Conservation (phyloP, 2,329 filamentous ascomycete genomes). For the Domatiomyces catenatus region DNA sequence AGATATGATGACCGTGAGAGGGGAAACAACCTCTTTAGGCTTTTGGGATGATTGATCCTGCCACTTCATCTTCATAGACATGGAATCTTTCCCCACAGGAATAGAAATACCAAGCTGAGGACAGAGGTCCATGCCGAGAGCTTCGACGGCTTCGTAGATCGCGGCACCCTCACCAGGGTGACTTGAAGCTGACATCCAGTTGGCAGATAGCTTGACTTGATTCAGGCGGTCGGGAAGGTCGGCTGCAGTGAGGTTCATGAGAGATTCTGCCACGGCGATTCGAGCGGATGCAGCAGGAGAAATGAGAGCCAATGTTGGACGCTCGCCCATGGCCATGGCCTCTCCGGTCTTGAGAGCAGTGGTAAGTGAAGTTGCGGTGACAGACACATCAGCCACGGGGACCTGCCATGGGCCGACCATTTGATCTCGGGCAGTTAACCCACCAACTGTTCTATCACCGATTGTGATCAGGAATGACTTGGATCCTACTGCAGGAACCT, state of each 20-base stretch:
- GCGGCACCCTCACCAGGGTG: constrained; percentile 85
- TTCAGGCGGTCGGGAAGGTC: constrained; percentile 56
- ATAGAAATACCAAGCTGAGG: constrained; percentile 82
- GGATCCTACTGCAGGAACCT: constrained; percentile 79
- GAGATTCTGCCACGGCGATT: constrained; percentile 88
- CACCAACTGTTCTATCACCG: constrained; percentile 80
- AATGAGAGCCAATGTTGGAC: constrained; percentile 75
- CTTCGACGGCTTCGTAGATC: constrained; percentile 83
- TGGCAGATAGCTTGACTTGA: constrained; percentile 77
- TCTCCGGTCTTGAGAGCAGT: constrained; percentile 64
- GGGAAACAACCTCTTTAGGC: constrained; percentile 74
- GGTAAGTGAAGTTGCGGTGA: constrained; percentile 69
- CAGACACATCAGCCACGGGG: constrained; percentile 83
- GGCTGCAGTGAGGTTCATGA: constrained; percentile 83
- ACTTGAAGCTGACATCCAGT: constrained; percentile 97
- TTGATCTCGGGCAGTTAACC: constrained; percentile 75
- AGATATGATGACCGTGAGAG: constrained; percentile 78
- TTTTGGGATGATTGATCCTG: constrained; percentile 51
- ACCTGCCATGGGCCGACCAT: constrained; percentile 96
- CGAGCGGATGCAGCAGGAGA: constrained; percentile 77
- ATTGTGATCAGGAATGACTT: constrained; percentile 97
- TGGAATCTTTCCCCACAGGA: constrained; percentile 94
- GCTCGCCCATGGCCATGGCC: constrained; percentile 97
- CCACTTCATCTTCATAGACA: constrained; percentile 98
- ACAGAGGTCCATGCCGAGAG: constrained; percentile 84